Evolutionary conservation across 2,329 filamentous ascomycete species (phyloP).

Genomic region (Epichloe baconii): DNA sequence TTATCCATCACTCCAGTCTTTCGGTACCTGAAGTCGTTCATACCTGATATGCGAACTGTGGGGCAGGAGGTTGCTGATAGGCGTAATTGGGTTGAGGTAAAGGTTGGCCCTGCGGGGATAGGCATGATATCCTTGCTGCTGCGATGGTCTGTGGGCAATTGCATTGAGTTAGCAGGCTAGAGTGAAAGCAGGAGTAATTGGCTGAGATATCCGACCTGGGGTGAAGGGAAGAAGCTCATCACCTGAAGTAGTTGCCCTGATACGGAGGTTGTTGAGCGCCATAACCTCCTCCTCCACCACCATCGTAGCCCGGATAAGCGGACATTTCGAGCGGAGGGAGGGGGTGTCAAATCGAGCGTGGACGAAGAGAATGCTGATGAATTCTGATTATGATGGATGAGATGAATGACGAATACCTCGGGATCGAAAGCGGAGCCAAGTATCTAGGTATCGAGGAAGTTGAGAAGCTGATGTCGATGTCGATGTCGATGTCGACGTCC

Average conservation of each 20-base stretch:
- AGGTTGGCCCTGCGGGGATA: constrained; percentile 35
- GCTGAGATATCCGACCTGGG: too few relatives aligned
- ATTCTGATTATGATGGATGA: neutral
- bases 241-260: constrained; percentile 19
- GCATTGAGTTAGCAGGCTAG: neutral
- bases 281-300: constrained; percentile 28
- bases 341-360: neutral
- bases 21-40: constrained; percentile 18
- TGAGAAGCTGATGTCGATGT: neutral
- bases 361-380: neutral
- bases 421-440: neutral
- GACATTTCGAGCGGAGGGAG: constrained; percentile 34
- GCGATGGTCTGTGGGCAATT: constrained; percentile 3
- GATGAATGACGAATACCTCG: neutral
- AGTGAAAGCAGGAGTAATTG: neutral
- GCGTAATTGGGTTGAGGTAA: constrained; percentile 36
- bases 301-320: constrained; percentile 43
- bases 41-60: constrained; percentile 28
- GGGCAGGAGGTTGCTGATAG: constrained; percentile 27
- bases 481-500: neutral
- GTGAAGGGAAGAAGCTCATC: neutral
- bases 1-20: constrained; percentile 4
- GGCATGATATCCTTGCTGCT: constrained; percentile 14
- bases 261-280: constrained; percentile 26
- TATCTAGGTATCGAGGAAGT: neutral